These are phyloP conservation scores for Suillus tomentosus DNA, from an alignment of 768 basidiomycete genomes.

Conservation along the genomic window DNA sequence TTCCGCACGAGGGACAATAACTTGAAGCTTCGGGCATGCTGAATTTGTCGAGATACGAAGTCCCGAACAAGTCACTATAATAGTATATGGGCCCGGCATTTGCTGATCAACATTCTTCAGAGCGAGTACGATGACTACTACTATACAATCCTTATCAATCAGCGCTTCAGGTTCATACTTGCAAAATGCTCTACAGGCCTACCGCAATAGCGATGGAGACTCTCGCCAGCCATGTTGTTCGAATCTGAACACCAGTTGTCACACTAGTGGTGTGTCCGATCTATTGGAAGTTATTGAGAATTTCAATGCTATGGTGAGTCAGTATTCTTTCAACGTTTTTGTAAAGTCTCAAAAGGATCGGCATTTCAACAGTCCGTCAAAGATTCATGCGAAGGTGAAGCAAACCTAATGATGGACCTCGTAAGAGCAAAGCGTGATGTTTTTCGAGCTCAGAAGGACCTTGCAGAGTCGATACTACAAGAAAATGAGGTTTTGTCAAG, in stretches of 20 bases:
- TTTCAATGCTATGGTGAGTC: constrained; percentile 2
- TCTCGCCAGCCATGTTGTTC: not conserved
- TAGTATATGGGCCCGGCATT: no score
- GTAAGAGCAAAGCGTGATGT: not conserved
- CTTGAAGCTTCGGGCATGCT: no score
- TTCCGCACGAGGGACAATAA: no score
- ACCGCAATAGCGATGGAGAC: not conserved
- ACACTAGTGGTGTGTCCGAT: not conserved
- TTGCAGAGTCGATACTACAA: not conserved
- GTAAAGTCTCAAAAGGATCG: no score
- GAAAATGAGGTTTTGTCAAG: not conserved
- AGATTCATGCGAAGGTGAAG: not conserved
- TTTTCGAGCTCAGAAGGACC: not conserved
- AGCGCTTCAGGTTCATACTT: not conserved
- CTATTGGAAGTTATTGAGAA: not conserved
- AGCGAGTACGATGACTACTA: no score
- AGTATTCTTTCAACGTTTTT: not conserved
- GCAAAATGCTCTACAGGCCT: not conserved
- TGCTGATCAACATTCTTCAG: no score
- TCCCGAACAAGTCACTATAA: no score
- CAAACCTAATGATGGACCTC: not conserved
- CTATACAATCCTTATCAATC: not conserved
- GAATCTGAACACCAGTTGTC: not conserved
- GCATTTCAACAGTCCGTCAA: not conserved
- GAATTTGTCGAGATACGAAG: no score